Conservation (phyloP, 1,284 basidiomycete species). For the Naganishia sp. region DNA sequence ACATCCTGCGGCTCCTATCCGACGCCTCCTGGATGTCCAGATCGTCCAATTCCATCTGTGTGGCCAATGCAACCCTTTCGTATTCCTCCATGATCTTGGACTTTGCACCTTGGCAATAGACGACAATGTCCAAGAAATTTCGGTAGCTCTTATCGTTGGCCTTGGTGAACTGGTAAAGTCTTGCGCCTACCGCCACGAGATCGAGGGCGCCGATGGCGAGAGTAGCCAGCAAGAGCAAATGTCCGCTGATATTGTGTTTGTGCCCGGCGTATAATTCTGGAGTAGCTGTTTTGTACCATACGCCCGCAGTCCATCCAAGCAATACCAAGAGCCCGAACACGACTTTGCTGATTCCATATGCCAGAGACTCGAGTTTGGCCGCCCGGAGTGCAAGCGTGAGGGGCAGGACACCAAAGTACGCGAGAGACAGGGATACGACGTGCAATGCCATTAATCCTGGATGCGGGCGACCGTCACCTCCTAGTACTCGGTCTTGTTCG, state of each 20-base stretch:
- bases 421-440: conserved; percentile 39
- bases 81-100: conserved; percentile 10
- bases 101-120: neutral
- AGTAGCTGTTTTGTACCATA: conserved; percentile 44
- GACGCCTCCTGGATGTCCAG: neutral
- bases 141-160: neutral
- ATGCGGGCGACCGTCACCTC: conserved; percentile 35
- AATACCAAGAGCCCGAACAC: conserved; percentile 9
- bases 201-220: conserved; percentile 42
- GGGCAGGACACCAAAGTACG: conserved; percentile 48
- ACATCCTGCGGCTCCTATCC: neutral
- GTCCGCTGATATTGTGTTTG: conserved; percentile 42
- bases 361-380: conserved; percentile 33
- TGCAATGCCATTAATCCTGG: conserved; percentile 42
- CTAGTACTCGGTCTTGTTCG: conserved; percentile 19
- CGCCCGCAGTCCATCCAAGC: conserved; percentile 45
- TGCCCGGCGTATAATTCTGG: conserved; percentile 49
- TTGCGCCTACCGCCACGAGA: conserved; percentile 43
- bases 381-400: conserved; percentile 37
- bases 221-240: conserved; percentile 44
- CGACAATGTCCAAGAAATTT: conserved; percentile 12
- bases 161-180: conserved; percentile 34
- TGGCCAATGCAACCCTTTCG: conserved; percentile 13
- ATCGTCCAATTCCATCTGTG: conserved; percentile 15
- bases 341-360: conserved; percentile 13